These are phyloP conservation scores for Annulohypoxylon moriforme DNA, from an alignment of 495 filamentous ascomycete genomes.

Conservation along the genomic window DNA sequence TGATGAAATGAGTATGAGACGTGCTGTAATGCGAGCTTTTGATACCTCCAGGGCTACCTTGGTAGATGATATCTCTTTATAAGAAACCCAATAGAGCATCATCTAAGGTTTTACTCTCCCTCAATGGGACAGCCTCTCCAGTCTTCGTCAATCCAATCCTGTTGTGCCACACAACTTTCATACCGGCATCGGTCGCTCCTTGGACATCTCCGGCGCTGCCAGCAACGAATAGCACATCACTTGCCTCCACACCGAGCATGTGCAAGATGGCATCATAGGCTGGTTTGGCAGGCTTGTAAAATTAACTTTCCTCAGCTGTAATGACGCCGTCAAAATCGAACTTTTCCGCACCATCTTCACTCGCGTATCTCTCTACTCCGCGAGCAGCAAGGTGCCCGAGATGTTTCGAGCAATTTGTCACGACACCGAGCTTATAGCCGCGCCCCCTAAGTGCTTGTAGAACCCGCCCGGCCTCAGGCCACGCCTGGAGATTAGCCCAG, in stretches of 20 bases:
- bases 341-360: not conserved
- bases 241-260: slow-evolving; percentile 32
- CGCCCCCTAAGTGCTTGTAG: slow-evolving; percentile 29
- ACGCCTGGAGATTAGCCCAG: slow-evolving; percentile 47
- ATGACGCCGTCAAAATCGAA: slow-evolving; percentile 47
- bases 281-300: slow-evolving; percentile 48
- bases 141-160: slow-evolving; percentile 39
- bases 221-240: slow-evolving; percentile 50
- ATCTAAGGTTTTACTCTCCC: slow-evolving; percentile 24
- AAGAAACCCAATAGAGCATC: slow-evolving; percentile 29
- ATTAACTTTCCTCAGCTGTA: slow-evolving; percentile 51
- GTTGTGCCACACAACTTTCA: slow-evolving; percentile 56
- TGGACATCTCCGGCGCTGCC: slow-evolving; percentile 53
- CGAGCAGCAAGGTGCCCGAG: slow-evolving; percentile 42
- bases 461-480: slow-evolving; percentile 45
- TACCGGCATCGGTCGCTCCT: slow-evolving; percentile 47
- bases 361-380: slow-evolving; percentile 24
- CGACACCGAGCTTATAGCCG: slow-evolving; percentile 47
- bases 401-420: slow-evolving; percentile 49
- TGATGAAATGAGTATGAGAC: too few species aligned
- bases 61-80: not conserved
- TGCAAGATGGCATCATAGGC: slow-evolving; percentile 45
- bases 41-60: too few species aligned
- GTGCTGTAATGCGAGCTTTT: too few species aligned
- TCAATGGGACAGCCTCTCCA: slow-evolving; percentile 30